These are phyloP conservation scores for Amanita polypyramis DNA, from an alignment of 768 basidiomycete genomes.

Conservation along the genomic window DNA sequence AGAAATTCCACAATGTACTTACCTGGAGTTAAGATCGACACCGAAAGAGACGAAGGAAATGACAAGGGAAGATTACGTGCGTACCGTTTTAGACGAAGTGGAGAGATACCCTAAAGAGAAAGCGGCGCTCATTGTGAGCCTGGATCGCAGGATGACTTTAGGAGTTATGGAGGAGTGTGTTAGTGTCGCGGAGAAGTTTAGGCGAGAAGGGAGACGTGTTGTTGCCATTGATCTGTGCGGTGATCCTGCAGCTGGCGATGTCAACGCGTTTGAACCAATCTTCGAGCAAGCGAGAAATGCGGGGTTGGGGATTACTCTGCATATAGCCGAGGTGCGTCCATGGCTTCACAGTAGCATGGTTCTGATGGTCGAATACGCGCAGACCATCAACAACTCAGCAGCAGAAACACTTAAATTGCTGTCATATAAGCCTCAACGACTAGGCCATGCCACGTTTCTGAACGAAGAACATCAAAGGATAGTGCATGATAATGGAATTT, in stretches of 20 bases:
- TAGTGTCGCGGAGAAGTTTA: slow-evolving; percentile 43
- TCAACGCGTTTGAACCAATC: slow-evolving; percentile 36
- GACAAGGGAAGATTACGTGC: slow-evolving; percentile 50
- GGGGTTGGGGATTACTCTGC: slow-evolving; percentile 66
- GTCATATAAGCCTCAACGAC: slow-evolving; percentile 49
- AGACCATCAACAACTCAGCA: slow-evolving; percentile 38
- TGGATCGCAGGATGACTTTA: slow-evolving; percentile 62
- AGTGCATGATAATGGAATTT: slow-evolving; percentile 42
- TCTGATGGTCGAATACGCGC: neutral
- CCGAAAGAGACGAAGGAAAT: slow-evolving; percentile 52
- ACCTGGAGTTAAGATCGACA: slow-evolving; percentile 79
- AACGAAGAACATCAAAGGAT: slow-evolving; percentile 44
- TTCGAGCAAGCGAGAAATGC: slow-evolving; percentile 45
- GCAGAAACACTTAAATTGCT: slow-evolving; percentile 55
- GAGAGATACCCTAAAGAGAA: slow-evolving; percentile 40
- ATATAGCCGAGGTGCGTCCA: slow-evolving; percentile 67
- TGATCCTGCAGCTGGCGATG: slow-evolving; percentile 53
- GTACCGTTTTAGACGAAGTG: slow-evolving; percentile 54
- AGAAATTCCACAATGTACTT: slow-evolving; percentile 43
- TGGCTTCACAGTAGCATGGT: neutral
- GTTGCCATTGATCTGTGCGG: slow-evolving; percentile 80
- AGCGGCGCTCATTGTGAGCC: slow-evolving; percentile 58
- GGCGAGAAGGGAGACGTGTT: slow-evolving; percentile 46
- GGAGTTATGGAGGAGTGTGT: slow-evolving; percentile 45
- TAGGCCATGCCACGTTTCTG: slow-evolving; percentile 80